A percentile compares a stretch with the other conserved stretches of the same genome.
phyloP scores from a whole-genome alignment of 1,284 basidiomycete species.

The Pterulicium gracile region DNA sequence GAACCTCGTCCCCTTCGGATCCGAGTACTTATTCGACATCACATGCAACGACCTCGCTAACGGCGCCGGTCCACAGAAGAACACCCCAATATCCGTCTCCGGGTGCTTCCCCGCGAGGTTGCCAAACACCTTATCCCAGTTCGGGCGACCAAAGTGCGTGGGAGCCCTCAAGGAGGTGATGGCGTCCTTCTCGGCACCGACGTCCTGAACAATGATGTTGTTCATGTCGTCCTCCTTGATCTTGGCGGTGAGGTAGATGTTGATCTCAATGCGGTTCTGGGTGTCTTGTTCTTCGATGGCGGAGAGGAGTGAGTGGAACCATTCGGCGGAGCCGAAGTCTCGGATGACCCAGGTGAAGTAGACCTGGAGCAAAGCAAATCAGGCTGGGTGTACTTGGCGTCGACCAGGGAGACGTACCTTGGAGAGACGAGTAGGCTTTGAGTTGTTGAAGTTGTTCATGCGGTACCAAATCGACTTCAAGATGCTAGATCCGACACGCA shows the following conservation, averaged over 20 bases:
- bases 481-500: conserved; percentile 34
- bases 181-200: conserved; percentile 81
- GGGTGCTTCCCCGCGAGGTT: conserved; percentile 71
- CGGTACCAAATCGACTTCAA: conserved; percentile 93
- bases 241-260: conserved; percentile 83
- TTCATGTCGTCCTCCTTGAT: conserved; percentile 84
- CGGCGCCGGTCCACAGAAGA: conserved; percentile 72
- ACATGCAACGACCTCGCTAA: conserved; percentile 63
- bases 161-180: conserved; percentile 79
- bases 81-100: conserved; percentile 79
- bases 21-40: conserved; percentile 81
- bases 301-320: conserved; percentile 88
- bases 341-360: conserved; percentile 88
- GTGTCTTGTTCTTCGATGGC: conserved; percentile 88
- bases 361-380: conserved; percentile 29
- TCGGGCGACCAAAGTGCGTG: conserved; percentile 90
- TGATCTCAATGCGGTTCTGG: conserved; percentile 77
- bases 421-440: conserved; percentile 64
- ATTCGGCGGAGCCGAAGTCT: conserved; percentile 78
- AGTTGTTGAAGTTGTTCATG: conserved; percentile 71
- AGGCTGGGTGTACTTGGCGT: neutral
- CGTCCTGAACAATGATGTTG: conserved; percentile 83
- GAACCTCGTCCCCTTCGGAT: conserved; percentile 70
- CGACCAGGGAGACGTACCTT: conserved; percentile 29
- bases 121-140: conserved; percentile 80